Evolutionary conservation across 148 eudicot genomes (phyloP).

Genomic region (Amaranthus cruentus): DNA sequence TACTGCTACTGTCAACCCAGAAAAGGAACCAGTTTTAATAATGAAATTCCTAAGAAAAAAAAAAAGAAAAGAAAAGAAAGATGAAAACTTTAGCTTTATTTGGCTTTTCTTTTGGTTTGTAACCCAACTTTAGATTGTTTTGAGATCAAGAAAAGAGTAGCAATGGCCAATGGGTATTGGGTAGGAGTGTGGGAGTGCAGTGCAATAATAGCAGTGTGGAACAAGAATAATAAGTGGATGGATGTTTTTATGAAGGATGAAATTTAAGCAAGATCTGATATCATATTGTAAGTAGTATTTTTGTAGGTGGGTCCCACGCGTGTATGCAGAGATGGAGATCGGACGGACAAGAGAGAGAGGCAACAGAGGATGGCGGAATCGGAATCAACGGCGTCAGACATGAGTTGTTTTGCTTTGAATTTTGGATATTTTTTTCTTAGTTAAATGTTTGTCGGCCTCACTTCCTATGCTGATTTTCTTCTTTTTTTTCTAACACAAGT

Average conservation of each 20-base stretch:
- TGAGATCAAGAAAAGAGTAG: neutral
- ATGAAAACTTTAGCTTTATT: neutral
- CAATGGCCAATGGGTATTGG: neutral
- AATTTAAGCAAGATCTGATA: neutral
- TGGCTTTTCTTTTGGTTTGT: neutral
- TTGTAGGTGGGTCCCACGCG: constrained; percentile 9
- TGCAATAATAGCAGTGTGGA: neutral
- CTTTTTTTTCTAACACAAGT: neutral
- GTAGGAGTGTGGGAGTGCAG: neutral
- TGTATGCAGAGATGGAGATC: neutral
- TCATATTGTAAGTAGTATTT: neutral
- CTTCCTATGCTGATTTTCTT: neutral
- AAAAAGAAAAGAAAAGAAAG: neutral
- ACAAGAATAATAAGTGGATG: neutral
- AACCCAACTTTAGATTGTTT: neutral
- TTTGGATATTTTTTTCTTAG: neutral
- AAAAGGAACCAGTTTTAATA: neutral
- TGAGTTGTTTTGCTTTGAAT: neutral
- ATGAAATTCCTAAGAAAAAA: neutral
- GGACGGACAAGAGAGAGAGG: neutral
- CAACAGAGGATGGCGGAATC: constrained; percentile 8
- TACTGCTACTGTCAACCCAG: neutral
- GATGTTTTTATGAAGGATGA: neutral
- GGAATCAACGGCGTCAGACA: constrained; percentile 19
- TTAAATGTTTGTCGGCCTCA: neutral